Base-by-base conservation (phyloP, 345 rosid genomes). In the Sisymbrium irio region DNA sequence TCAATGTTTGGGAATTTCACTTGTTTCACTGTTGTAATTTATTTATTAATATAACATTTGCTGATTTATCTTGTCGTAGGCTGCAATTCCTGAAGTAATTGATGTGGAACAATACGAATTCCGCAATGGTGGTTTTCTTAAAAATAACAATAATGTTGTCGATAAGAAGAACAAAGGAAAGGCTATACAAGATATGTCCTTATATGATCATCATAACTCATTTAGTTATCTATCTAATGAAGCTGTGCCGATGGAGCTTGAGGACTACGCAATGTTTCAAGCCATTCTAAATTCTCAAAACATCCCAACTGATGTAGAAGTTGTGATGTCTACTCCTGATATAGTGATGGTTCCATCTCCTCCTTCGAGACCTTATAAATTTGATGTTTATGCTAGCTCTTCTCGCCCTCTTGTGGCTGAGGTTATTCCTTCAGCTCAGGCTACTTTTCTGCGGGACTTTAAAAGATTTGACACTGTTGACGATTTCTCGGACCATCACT, bases 391-490 rank as follows among this genome's bases (percentile, higher is more conserved):
- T 37, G 71, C 55, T 15, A 72, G 76, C 15, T 77, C 69, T n/a
- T 77, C 68, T 51, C 40, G 25, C 2, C 15, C 41, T 19, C 1
- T 25, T 7, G 58, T 37, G 30, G 73, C n/a, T 20, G 83, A 65
- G 5, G 44, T 18, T 62, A 6, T 20, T 50, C 4, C 42, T 50
- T 33, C 33, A 41, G 12, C 58, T 62, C 70, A 79, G 42, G 62
- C 80, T 47, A 88, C 85, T 9, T 75, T 83, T 80, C 72, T 89
- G 67, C 69, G 73, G 44, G 84, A 79, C 56, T 85, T 84, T 27
- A 90, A 89, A 77, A 77, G 69, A 71, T 93, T 93, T 73, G 97
- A 87, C 71, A 84, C 85, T 1, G 88, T 87, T 71, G 88, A 86
- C 57, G 89, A 85, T 71, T 81, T 77, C 79, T 77, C 87, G 28